Percentiles rank a stretch among this genome's conserved stretches.
phyloP scores from a whole-genome alignment of 2,329 filamentous ascomycete genomes.

The Helotiales sp. region DNA sequence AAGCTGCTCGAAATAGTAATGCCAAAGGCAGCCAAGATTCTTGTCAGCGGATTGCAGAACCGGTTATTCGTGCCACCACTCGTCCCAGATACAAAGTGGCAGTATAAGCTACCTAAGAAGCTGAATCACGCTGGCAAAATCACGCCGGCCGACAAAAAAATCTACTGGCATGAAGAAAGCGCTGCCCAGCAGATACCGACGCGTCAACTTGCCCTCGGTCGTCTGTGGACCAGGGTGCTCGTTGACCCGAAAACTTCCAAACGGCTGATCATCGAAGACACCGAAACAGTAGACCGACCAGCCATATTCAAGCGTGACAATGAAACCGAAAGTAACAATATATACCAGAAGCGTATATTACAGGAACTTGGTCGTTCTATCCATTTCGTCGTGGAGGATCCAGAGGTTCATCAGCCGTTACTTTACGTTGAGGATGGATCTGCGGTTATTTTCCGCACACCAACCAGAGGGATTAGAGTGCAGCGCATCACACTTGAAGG shows the following conservation, averaged over 20 bases:
- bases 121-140: conserved; percentile 74
- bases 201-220: conserved; percentile 61
- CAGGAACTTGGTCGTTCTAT: background rate
- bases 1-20: conserved; percentile 62
- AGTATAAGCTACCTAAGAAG: conserved; percentile 23
- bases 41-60: conserved; percentile 67
- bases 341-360: background rate
- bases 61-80: conserved; percentile 69
- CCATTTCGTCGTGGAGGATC: background rate
- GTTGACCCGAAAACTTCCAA: conserved; percentile 27
- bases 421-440: conserved; percentile 26
- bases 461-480: conserved; percentile 20
- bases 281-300: conserved; percentile 25
- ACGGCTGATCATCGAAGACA: conserved; percentile 36
- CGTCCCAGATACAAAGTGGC: background rate
- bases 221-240: conserved; percentile 63
- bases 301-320: background rate
- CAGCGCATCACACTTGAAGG: conserved; percentile 30
- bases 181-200: background rate
- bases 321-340: background rate
- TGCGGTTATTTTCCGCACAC: conserved; percentile 23
- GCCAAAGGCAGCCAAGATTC: conserved; percentile 69
- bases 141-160: conserved; percentile 61
- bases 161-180: background rate
- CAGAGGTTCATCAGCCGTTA: background rate